A percentile compares a stretch with the other conserved stretches of the same genome.
Conservation (phyloP, 2,329 filamentous ascomycete genomes). For the Trichoderma sp. region DNA sequence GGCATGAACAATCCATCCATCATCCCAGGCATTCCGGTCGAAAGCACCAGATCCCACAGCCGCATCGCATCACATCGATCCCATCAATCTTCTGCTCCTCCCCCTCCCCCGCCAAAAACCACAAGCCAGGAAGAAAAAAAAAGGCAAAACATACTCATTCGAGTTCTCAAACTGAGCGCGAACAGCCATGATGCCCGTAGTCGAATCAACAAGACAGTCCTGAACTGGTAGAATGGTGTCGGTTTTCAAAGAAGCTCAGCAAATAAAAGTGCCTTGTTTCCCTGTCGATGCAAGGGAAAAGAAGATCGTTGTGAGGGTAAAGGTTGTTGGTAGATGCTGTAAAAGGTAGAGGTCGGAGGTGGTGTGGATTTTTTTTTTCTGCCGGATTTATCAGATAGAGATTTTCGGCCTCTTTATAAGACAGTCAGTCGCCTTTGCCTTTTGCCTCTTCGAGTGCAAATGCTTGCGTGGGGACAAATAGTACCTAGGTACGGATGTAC, state of each 20-base stretch:
- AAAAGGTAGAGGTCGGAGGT: too few species aligned
- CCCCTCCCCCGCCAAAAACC: constrained; percentile 3
- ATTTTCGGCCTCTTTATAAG: background rate
- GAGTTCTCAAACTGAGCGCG: constrained; percentile 84
- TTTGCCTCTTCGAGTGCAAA: too few species aligned
- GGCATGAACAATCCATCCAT: background rate
- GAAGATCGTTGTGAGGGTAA: background rate
- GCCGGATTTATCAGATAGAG: too few species aligned
- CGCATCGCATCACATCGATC: background rate
- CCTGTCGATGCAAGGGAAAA: background rate
- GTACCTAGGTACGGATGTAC: too few species aligned
- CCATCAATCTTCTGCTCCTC: background rate
- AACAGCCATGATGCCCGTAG: constrained; percentile 59
- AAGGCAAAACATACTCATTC: constrained; percentile 70
- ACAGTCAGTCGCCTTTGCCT: too few species aligned
- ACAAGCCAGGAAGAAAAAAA: background rate
- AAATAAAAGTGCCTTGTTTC: background rate
- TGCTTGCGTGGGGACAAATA: too few species aligned
- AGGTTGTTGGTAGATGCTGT: too few species aligned
- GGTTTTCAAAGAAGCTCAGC: background rate
- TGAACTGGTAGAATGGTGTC: constrained; percentile 12
- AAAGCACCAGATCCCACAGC: too few species aligned
- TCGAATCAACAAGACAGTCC: background rate
- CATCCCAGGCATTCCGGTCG: background rate
- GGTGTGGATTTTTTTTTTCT: too few species aligned